Evolutionary conservation across 2,329 filamentous ascomycete species (phyloP), one percentile per base, ranked within the genome.

Genomic region (Monilinia fructicola): DNA sequence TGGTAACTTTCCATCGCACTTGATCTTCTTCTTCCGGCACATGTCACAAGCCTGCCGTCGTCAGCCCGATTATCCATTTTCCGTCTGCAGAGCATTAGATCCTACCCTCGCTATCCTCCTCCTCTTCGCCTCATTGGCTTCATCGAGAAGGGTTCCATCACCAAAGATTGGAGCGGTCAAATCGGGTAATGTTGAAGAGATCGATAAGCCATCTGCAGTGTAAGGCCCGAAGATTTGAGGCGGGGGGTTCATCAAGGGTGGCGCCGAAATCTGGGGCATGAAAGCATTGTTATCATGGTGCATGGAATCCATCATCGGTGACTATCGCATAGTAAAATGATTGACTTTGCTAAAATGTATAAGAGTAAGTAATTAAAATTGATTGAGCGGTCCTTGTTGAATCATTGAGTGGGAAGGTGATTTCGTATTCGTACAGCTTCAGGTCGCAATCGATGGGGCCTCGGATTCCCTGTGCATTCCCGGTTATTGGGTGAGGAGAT

Each of bases 1-100:
- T 48, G 95, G 94, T 79, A 96, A 87, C 80, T 96, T 97, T 72
- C 95, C 94, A 77, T 98, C 95, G 79, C 94, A 98, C 81, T 98
- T 98, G 80, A 98, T 95, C 84, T 94, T 97, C 80, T 92, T 93
- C 81, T 96, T 97, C 74, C 93, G 86, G 77, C 94, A 98, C 93
- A 85, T 84, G 71, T 86, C 84, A 75, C 84, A 86, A 64, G 84
- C 84, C 73, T 84, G 78, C 35, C 81, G 81, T 59, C 55, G 69
- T 74, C 69, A 73, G 71, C 67, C 53, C 44, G 44, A 12, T 28
- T 46, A 6, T 38, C 31, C 26, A 40, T 18, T 31, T 38, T 38
- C 31, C 31, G 23, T 63, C 62, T 28, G 53, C 48, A 52, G 35
- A 65, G 50, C 35, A 65, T 48, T 55, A 46, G 54, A 60, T 75